Evolutionary conservation across 257 asterid species (phyloP), one percentile per base, ranked within the genome.

Genomic region (Henckelia pumila): DNA sequence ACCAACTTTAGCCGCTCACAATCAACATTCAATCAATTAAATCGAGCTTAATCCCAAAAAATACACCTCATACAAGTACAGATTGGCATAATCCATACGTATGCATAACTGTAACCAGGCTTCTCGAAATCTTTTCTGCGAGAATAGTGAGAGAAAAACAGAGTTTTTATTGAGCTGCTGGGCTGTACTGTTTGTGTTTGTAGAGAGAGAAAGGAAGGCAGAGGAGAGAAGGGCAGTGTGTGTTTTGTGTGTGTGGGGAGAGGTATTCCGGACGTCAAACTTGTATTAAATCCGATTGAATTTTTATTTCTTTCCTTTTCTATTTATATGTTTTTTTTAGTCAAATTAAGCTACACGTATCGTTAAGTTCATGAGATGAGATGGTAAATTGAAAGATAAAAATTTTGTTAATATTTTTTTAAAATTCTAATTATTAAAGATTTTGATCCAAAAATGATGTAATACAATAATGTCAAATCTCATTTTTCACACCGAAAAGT

Each of bases 261-360:
- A 67, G 80, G 78, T 78, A 77, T 78, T 70, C 79, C 91, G 91
- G 95, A 87, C 89, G 87, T 83, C 91, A 87, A 87, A 82, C 17
- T 33, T 64, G 65, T 58, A 83, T 83, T 83, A 72, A 72, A 81
- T 79, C 76, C 73, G 82, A 83, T 87, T 84, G 74, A 76, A 78
- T 77, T 65, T 65, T 74, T 73, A 61, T 52, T 40, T 73, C 49
- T 75, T 73, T 37, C 66, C 16, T 62, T 76, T 80, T 76, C 59
- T 59, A 66, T 61, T 71, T 61, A 8, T 32, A 20, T 24, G 40
- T 49, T 19, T 52, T 61, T 56, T 9, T 17, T n/a, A n/a, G n/a
- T n/a, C n/a, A n/a, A n/a, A n/a, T n/a, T n/a, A n/a, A n/a, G n/a
- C n/a, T n/a, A n/a, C n/a, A n/a, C n/a, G n/a, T n/a, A n/a, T n/a